Evolutionary conservation across 2,329 filamentous ascomycete genomes (phyloP), one percentile per base, ranked within the genome.

Genomic region (Colletotrichum kahawae): DNA sequence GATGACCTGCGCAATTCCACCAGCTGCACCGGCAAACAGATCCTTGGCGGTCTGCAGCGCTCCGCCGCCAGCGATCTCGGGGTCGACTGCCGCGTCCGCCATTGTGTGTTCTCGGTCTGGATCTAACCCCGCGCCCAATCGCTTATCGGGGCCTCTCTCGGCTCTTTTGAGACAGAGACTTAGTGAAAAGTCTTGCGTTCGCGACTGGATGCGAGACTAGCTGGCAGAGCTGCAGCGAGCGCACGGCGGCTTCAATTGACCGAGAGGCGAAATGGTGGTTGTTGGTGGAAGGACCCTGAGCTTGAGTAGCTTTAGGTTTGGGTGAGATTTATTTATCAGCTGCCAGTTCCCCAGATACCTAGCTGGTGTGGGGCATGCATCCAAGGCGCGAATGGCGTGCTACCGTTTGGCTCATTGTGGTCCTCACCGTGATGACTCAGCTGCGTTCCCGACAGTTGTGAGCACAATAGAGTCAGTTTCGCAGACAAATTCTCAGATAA

Each of bases 1-100:
- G 77, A 99, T 87, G 57, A 99, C 97, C 85, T 99, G 97, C 21
- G 97, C 96, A 79, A 98, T 90, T 80, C 97, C 97, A 77, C 97
- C 97, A 9, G 93, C 94, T 75, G 97, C 97, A 48, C 97, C 97
- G 13, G 97, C 92, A 82, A 96, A 94, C 74, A 99, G 88, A 85
- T 99, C 97, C 88, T 98, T 99, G 80, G 93, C 87, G 65, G 94
- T 94, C 82, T 93, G 91, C 79, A 88, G 78, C 29, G 84, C 85
- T 70, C 84, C 83, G 76, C 81, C 82, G 63, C 76, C 43, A 34
- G 16, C 38, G 36, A 72, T 64, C 57, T 75, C 73, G 64, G 73
- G 73, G 21, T 75, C 73, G 48, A 75, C 57, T 27, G 24, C 73
- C 18, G 73, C 70, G 70, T 75, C 70, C 57, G 73, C 73, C 73